Evolutionary conservation across 768 basidiomycete genomes (phyloP), one percentile per base, ranked within the genome.

Genomic region (Boletus sensibilis): DNA sequence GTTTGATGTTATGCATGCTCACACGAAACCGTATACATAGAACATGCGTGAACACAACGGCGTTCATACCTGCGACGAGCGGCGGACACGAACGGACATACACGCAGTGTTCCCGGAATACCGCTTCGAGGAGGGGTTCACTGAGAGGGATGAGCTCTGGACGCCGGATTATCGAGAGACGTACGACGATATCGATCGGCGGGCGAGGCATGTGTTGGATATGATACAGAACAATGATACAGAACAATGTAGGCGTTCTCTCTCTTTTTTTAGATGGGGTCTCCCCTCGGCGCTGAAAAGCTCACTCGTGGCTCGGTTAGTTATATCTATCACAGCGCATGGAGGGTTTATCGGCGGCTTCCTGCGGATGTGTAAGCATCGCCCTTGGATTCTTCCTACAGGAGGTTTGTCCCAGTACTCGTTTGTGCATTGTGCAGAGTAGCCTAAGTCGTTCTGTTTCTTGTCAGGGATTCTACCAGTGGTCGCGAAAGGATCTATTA

Each of bases 1-100:
- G 7, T 34, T 42, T 27, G 18, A 37, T 31, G 11, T 34, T 14
- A 6, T 39, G 10, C 5, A 20, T 41, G 14, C 39, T 54, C 37
- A 44, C 20, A 27, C 10, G 11, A 9, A 10, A 6, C 11, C 18
- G n/a, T 2, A 20, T 29, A 21, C 25, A 9, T 16, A 90, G 89
- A 79, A 87, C 55, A 79, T 82, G 35, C 82, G 88, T 35, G 90
- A 92, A 70, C 78, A 79, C 53, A 67, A 64, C 12, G 88, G 89
- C 0, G 76, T 81, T 1, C 87, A 90, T 61, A 89, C 87, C 0
- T 92, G 88, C 62, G 90, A 92, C 68, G 78, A 79, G 55, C 80
- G 89, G 13, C 74, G 72, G n/a, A 74, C 81, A 0, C 74, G 74
- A 16, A 74, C 79, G 0, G 76, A 79, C 39, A 83, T 91, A 42